Evolutionary conservation across 2,329 filamentous ascomycete genomes (phyloP).

Genomic region (Tympanopsis confertula): DNA sequence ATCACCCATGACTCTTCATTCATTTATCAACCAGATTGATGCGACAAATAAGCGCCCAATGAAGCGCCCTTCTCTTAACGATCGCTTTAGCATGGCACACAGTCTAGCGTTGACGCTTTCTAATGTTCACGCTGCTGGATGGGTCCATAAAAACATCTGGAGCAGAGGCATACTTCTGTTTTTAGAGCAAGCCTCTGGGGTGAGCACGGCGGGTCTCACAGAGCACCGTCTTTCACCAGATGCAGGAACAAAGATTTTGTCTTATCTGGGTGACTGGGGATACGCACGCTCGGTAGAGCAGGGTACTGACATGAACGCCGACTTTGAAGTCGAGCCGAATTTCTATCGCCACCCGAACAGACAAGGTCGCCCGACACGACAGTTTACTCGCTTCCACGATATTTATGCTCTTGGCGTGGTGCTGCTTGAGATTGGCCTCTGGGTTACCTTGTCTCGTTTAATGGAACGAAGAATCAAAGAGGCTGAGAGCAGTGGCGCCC

Average conservation of each 20-base stretch:
- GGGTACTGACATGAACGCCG: not conserved
- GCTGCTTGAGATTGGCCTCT: slow-evolving; percentile 21
- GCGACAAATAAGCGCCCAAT: slow-evolving; percentile 6
- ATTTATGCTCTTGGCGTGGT: slow-evolving; percentile 24
- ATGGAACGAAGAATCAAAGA: slow-evolving; percentile 12
- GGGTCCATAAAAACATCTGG: slow-evolving; percentile 3
- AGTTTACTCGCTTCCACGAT: slow-evolving; percentile 18
- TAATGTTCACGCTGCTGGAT: not conserved
- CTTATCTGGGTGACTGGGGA: slow-evolving; percentile 2
- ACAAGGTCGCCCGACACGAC: slow-evolving; percentile 13
- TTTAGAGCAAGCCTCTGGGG: not conserved
- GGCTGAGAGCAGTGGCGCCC: not conserved
- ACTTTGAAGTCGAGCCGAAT: slow-evolving; percentile 1
- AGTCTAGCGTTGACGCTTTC: not conserved
- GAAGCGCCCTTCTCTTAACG: slow-evolving; percentile 4
- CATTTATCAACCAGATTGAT: slow-evolving; percentile 11
- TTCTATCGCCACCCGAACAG: slow-evolving; percentile 17
- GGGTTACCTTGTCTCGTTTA: slow-evolving; percentile 14
- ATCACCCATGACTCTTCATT: slow-evolving; percentile 7
- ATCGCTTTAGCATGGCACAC: slow-evolving; percentile 2
- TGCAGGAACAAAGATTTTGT: not conserved
- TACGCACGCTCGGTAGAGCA: slow-evolving; percentile 1
- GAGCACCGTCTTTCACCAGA: slow-evolving; percentile 1
- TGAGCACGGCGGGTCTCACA: not conserved
- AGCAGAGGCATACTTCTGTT: slow-evolving; percentile 1